phyloP scores from a whole-genome alignment of 768 basidiomycete genomes.

The Lentinula lateritia region DNA sequence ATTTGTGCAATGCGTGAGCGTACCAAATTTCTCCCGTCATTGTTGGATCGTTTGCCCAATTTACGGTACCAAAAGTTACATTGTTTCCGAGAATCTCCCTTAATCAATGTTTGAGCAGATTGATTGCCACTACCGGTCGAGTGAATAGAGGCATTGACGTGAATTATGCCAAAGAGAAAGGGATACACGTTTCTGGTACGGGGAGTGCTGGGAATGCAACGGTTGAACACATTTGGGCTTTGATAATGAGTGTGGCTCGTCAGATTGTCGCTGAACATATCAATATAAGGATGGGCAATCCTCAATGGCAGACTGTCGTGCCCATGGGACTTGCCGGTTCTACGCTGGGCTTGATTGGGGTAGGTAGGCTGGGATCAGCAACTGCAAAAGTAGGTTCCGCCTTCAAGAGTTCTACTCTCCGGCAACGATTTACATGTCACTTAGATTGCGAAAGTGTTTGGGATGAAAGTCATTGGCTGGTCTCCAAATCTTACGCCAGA shows the following conservation, averaged over 20 bases:
- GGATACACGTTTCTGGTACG: conserved; percentile 51
- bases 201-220: conserved; percentile 39
- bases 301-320: conserved; percentile 49
- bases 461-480: conserved; percentile 60
- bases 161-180: conserved; percentile 37
- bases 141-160: conserved; percentile 46
- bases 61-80: conserved; percentile 31
- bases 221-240: conserved; percentile 62
- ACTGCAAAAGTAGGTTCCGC: conserved; percentile 37
- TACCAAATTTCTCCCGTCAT: conserved; percentile 44
- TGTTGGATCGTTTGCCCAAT: conserved; percentile 53
- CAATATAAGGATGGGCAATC: conserved; percentile 37
- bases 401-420: background rate
- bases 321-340: conserved; percentile 47
- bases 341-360: conserved; percentile 56
- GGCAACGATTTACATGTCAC: background rate
- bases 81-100: background rate
- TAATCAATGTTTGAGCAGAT: conserved; percentile 16
- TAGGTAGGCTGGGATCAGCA: conserved; percentile 49
- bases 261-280: conserved; percentile 44
- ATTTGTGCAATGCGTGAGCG: conserved; percentile 66
- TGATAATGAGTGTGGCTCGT: conserved; percentile 45
- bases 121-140: conserved; percentile 55
- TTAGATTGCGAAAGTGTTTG: conserved; percentile 56
- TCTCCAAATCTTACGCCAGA: conserved; percentile 58